Conservation (phyloP, 2,329 filamentous ascomycete genomes). For the Chaetomiaceae sp. region DNA sequence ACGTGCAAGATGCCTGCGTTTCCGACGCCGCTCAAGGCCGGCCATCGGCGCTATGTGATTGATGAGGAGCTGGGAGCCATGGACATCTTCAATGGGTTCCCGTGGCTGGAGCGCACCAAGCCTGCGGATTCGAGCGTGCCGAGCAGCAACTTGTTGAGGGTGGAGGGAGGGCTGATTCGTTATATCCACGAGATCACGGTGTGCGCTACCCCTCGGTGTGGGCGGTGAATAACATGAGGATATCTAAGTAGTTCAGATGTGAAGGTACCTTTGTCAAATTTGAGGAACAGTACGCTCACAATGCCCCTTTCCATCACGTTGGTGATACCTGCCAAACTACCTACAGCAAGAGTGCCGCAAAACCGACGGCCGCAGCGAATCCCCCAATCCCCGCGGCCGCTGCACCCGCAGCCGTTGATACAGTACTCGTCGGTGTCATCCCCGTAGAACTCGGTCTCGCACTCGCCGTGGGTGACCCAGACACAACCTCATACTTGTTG, state of each 20-base stretch:
- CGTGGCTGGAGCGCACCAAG: conserved; percentile 21
- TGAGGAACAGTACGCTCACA: no score
- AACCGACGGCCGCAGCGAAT: no score
- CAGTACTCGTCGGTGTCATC: neutral
- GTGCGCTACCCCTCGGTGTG: no score
- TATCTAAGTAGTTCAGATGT: no score
- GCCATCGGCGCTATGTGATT: conserved; percentile 26
- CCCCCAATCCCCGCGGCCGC: no score
- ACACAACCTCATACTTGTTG: neutral
- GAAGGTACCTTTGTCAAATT: no score
- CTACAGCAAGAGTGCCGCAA: no score
- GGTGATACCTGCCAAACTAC: no score
- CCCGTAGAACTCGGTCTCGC: neutral
- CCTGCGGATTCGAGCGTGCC: conserved; percentile 17
- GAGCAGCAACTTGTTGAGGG: conserved; percentile 27
- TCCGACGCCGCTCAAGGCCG: conserved; percentile 21
- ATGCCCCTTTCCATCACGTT: no score
- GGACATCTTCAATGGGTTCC: conserved; percentile 27
- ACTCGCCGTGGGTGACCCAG: neutral
- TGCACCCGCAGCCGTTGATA: neutral
- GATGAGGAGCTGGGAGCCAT: conserved; percentile 29
- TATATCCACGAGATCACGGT: conserved; percentile 24
- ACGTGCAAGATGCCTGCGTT: conserved; percentile 25
- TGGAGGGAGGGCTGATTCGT: conserved; percentile 25
- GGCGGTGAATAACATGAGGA: no score